Percentiles rank a stretch among this genome's conserved stretches.
Conservation (phyloP, 192 early-diverging fungal genomes). For the Coemansia sp. region DNA sequence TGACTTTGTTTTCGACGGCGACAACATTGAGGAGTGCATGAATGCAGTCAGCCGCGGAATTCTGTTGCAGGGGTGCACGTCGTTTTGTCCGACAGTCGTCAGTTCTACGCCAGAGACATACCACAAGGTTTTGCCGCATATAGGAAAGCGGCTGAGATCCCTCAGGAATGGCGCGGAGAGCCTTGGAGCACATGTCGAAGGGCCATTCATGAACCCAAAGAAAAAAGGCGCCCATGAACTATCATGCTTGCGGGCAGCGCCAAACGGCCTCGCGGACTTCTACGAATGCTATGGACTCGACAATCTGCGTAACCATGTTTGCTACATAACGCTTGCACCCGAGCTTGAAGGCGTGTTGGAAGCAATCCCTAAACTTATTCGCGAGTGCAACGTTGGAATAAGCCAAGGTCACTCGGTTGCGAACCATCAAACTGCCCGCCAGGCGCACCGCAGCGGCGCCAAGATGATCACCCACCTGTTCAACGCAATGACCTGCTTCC, state of each 20-base stretch:
- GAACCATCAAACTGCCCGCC: slow-evolving; percentile 53
- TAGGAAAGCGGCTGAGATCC: slow-evolving; percentile 59
- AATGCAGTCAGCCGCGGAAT: slow-evolving; percentile 63
- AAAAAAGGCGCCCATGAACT: slow-evolving; percentile 71
- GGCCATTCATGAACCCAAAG: slow-evolving; percentile 59
- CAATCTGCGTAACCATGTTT: slow-evolving; percentile 46
- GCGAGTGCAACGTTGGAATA: slow-evolving; percentile 57
- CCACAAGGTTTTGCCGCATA: slow-evolving; percentile 48
- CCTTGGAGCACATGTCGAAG: slow-evolving; percentile 59
- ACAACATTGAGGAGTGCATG: slow-evolving; percentile 57
- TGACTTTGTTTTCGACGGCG: slow-evolving; percentile 58
- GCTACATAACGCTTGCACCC: slow-evolving; percentile 69
- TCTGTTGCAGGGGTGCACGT: slow-evolving; percentile 68
- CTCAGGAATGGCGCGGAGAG: slow-evolving; percentile 59
- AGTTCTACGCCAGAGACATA: slow-evolving; percentile 64
- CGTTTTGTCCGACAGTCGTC: slow-evolving; percentile 72
- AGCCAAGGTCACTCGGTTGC: slow-evolving; percentile 61
- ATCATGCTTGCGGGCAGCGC: slow-evolving; percentile 51
- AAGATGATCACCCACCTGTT: slow-evolving; percentile 72
- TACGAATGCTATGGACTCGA: slow-evolving; percentile 59
- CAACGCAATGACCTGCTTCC: slow-evolving; percentile 77
- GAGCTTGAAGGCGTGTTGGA: slow-evolving; percentile 68
- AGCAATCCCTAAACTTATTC: slow-evolving; percentile 58
- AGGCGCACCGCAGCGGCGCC: slow-evolving; percentile 57
- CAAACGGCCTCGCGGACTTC: slow-evolving; percentile 62